A percentile compares a stretch with the other conserved stretches of the same genome.
Evolutionary conservation across 1,284 basidiomycete species (phyloP).

Genomic region (Leucoagaricus sp.): DNA sequence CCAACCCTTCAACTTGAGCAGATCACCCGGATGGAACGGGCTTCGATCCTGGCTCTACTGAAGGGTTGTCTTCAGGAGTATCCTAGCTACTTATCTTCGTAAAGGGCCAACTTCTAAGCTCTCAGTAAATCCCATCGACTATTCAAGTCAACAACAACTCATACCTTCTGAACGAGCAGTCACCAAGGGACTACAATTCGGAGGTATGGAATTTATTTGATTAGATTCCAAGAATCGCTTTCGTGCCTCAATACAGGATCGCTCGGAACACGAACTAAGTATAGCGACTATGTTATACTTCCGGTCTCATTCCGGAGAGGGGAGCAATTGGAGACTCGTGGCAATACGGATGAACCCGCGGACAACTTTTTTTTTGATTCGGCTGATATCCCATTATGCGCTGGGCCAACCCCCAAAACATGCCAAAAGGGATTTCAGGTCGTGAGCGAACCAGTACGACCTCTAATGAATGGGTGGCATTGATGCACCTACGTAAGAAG

Average conservation of each 20-base stretch:
- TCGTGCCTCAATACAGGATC: not conserved
- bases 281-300: not conserved
- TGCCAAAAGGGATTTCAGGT: not conserved
- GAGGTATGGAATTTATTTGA: not conserved
- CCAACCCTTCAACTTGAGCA: not conserved
- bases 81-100: not conserved
- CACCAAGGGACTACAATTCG: not conserved
- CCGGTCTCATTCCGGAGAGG: not conserved
- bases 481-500: not conserved
- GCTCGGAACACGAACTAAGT: not conserved
- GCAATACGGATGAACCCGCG: not conserved
- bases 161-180: no score
- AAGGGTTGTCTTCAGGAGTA: not conserved
- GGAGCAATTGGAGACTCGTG: not conserved
- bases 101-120: not conserved
- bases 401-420: no score
- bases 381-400: not conserved
- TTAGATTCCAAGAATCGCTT: no score
- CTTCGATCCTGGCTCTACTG: not conserved
- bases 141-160: no score
- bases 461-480: no score
- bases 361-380: not conserved
- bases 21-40: conserved; percentile 3
- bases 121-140: no score
- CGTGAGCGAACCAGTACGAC: not conserved